Conservation (phyloP, 2,329 filamentous ascomycete species). For the Paraphoma chrysanthemicola region DNA sequence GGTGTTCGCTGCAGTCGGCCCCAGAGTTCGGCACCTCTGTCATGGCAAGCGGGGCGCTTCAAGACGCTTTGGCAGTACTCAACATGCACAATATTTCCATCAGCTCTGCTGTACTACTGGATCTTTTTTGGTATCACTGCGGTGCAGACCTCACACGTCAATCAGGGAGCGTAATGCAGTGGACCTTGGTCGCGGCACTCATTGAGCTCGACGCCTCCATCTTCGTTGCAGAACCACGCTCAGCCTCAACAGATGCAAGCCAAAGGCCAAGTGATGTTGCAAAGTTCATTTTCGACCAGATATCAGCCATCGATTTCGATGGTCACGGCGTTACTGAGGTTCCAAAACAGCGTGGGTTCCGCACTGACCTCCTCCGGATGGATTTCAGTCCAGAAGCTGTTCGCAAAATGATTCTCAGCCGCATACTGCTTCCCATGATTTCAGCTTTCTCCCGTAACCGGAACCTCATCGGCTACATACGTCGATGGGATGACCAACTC, state of each 20-base stretch:
- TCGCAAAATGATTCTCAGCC: conserved; percentile 10
- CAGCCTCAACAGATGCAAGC: conserved; percentile 10
- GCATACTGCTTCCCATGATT: conserved; percentile 41
- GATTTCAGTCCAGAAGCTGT: neutral
- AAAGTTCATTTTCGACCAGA: conserved; percentile 36
- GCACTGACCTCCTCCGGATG: neutral
- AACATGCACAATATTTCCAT: conserved; percentile 31
- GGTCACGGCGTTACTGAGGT: conserved; percentile 7
- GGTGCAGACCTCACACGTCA: conserved; percentile 35
- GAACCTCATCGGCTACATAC: conserved; percentile 43
- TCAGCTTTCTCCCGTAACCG: conserved; percentile 43
- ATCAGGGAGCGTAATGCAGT: conserved; percentile 28
- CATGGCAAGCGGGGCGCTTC: conserved; percentile 31
- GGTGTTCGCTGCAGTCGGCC: conserved; percentile 33
- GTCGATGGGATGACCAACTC: conserved; percentile 44
- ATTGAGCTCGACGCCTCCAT: conserved; percentile 41
- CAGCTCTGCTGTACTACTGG: conserved; percentile 34
- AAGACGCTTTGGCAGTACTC: conserved; percentile 33
- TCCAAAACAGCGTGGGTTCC: neutral
- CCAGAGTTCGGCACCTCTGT: conserved; percentile 26
- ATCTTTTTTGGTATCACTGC: conserved; percentile 45
- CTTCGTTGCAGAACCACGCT: conserved; percentile 35
- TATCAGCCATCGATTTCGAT: conserved; percentile 29
- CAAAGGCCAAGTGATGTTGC: conserved; percentile 33
- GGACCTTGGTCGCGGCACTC: conserved; percentile 42